These are phyloP conservation scores for Tuber melanosporum DNA, from an alignment of 495 filamentous ascomycete genomes.

Conservation along the genomic window DNA sequence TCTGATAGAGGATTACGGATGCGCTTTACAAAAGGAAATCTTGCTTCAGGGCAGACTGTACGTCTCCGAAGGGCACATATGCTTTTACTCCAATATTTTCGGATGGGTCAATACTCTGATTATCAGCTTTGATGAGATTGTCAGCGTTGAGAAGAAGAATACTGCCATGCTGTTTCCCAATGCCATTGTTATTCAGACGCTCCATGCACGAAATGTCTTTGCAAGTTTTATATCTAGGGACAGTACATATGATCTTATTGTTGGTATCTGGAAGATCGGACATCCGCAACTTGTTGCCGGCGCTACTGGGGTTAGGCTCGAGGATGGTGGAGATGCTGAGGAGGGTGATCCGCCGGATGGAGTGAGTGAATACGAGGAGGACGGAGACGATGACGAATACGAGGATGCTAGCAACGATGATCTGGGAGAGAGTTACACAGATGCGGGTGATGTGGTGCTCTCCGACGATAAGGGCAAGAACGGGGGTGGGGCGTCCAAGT, in stretches of 20 bases:
- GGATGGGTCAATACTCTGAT: slow-evolving; percentile 96
- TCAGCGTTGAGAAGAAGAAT: slow-evolving; percentile 91
- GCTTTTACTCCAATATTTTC: slow-evolving; percentile 97
- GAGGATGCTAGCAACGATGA: slow-evolving; percentile 61
- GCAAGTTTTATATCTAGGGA: slow-evolving; percentile 91
- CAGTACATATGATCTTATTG: slow-evolving; percentile 91
- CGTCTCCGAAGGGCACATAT: slow-evolving; percentile 93
- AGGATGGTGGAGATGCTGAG: slow-evolving; percentile 50
- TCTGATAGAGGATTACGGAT: slow-evolving; percentile 97
- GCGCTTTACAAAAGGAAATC: slow-evolving; percentile 91
- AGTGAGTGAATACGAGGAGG: slow-evolving; percentile 49
- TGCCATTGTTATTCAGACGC: slow-evolving; percentile 89
- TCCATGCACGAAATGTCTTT: slow-evolving; percentile 92
- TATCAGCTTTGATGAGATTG: slow-evolving; percentile 96
- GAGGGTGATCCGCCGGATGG: slow-evolving; percentile 44
- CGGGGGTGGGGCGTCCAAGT: slow-evolving; percentile 57
- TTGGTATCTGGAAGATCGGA: slow-evolving; percentile 96
- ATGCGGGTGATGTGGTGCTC: slow-evolving; percentile 65
- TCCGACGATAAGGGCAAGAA: slow-evolving; percentile 55
- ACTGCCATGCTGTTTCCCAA: slow-evolving; percentile 96
- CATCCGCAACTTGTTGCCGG: slow-evolving; percentile 85
- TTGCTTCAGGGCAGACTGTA: slow-evolving; percentile 90
- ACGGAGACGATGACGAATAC: slow-evolving; percentile 58
- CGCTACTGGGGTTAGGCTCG: slow-evolving; percentile 74
- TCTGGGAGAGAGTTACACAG: slow-evolving; percentile 63